Conservation (phyloP, 345 rosid species). For the Euphorbia pulcherrima region DNA sequence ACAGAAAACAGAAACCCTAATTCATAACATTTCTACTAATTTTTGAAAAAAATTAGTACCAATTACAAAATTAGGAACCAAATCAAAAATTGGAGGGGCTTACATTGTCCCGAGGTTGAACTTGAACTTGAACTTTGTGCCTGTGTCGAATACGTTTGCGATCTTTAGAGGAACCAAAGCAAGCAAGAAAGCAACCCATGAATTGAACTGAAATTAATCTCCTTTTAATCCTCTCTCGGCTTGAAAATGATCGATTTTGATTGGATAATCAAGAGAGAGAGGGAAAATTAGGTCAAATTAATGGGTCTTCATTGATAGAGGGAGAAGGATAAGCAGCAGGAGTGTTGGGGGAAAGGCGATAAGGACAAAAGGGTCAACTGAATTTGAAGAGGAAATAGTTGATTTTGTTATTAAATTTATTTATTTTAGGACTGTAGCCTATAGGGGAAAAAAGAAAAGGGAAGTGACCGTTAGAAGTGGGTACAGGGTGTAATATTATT, state of each 20-base stretch:
- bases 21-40: conserved; percentile 14
- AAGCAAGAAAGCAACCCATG: conserved; percentile 86
- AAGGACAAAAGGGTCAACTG: conserved; percentile 39
- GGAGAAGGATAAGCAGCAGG: conserved; percentile 20
- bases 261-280: no score
- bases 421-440: no score
- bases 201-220: neutral
- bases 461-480: no score
- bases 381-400: conserved; percentile 27
- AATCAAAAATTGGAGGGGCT: neutral
- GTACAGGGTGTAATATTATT: no score
- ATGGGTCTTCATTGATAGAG: conserved; percentile 27
- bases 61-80: neutral
- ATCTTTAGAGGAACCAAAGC: conserved; percentile 80
- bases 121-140: no score
- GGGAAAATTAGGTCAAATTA: neutral
- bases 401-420: conserved; percentile 15
- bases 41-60: neutral
- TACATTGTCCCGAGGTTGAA: conserved; percentile 47
- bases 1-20: neutral
- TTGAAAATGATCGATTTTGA: no score
- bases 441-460: no score
- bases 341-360: conserved; percentile 10
- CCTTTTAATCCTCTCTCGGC: neutral
- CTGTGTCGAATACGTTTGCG: conserved; percentile 43